Base-by-base conservation (phyloP, 2,329 filamentous ascomycete genomes). In the Fusarium acutatum region DNA sequence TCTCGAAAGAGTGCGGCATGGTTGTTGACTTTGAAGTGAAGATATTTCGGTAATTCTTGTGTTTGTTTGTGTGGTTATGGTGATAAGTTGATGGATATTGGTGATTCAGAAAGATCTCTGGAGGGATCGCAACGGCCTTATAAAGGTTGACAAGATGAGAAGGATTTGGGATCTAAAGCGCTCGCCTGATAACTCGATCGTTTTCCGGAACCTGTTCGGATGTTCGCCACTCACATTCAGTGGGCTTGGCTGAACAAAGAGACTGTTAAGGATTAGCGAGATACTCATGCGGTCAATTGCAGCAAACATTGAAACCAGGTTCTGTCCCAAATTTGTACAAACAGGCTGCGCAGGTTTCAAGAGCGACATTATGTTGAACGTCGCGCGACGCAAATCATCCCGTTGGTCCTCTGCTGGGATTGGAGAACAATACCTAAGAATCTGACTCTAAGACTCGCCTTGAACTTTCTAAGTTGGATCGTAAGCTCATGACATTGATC, bases 381-480 rank as follows among this genome's bases (percentile, higher is more conserved):
- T 7, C 47, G 5, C 7, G 30, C 22, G 17, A 5, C 22, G 8
- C 12, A 24, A 50, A 9, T 13, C 11, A 10, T 18, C 7, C 7
- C 11, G 4, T 24, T 32, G 7, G 11, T 18, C 15, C 1, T 49
- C 1, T 18, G 22, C 22, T n/a, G 28, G 2, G 22, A 2, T 18
- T 17, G 0, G 1, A 0, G 2, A n/a, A 11, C 15, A n/a, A n/a
- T 5, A 18, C 14, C 6, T 4, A 0, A 22, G 22, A 32, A n/a
- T 6, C 13, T 13, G 20, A 11, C 3, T 9, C 7, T 4, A 2
- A 13, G 6, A 17, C 11, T 9, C 3, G 0, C 7, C 46, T 49
- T 44, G 15, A 5, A 32, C 22, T 30, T 30, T 17, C 6, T 8
- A 3, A 7, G 20, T 17, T 17, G 7, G 7, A 12, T 6, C 1